Evolutionary conservation across 345 rosid genomes (phyloP).

Genomic region (Rhodamnia rubescens): DNA sequence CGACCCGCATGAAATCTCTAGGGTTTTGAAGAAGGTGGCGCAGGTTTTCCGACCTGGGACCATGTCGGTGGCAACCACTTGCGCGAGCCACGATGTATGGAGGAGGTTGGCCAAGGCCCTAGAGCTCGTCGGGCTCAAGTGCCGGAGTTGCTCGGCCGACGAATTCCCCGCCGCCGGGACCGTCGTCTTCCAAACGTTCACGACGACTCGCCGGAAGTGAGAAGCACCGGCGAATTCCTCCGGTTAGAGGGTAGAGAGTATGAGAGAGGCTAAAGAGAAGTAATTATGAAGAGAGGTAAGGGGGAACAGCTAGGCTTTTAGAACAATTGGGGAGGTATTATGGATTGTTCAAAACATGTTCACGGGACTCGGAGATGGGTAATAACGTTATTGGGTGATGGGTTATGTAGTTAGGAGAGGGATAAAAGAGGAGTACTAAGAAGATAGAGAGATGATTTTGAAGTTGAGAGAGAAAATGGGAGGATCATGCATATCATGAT

Average conservation of each 20-base stretch:
- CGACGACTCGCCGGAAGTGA: constrained; percentile 27
- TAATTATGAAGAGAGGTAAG: not conserved
- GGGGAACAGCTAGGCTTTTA: not conserved
- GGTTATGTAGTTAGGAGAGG: constrained; percentile 3
- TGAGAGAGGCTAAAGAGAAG: not conserved
- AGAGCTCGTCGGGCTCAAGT: constrained; percentile 55
- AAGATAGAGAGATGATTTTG: not conserved
- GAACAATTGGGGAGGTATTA: not conserved
- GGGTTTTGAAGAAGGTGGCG: constrained; percentile 43
- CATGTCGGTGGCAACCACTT: constrained; percentile 58
- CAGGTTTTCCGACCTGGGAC: constrained; percentile 65
- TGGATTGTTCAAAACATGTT: not conserved
- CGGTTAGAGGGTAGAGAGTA: not conserved
- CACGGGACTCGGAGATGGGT: not conserved
- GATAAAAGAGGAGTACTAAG: not conserved
- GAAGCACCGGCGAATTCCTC: not conserved
- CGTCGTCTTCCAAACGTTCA: constrained; percentile 67
- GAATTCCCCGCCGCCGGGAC: constrained; percentile 64
- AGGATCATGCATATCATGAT: constrained; percentile 47
- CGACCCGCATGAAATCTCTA: constrained; percentile 27
- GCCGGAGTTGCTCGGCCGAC: constrained; percentile 57
- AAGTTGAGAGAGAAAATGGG: constrained; percentile 7
- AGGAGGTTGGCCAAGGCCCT: constrained; percentile 44
- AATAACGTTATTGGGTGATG: constrained; percentile 6
- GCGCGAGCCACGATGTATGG: constrained; percentile 41